phyloP scores from a whole-genome alignment of 2,329 filamentous ascomycete species.

The Aspergillus costaricaensis region DNA sequence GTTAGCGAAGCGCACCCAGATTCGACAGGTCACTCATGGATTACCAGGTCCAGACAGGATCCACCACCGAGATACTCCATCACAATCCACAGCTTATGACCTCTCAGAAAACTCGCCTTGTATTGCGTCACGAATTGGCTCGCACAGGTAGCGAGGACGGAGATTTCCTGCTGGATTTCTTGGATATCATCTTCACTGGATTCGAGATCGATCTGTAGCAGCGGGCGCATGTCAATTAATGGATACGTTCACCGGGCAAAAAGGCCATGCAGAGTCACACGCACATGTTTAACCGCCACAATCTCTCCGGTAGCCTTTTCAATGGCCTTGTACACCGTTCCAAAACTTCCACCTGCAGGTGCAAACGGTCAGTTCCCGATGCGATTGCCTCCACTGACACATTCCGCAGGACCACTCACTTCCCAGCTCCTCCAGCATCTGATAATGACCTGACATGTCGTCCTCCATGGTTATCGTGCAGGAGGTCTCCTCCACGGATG shows the following conservation, averaged over 20 bases:
- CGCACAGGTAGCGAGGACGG: slow-evolving; percentile 89
- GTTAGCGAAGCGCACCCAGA: slow-evolving; percentile 1
- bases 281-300: slow-evolving; percentile 94
- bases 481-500: slow-evolving; percentile 9
- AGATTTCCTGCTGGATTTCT: slow-evolving; percentile 97
- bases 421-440: slow-evolving; percentile 93
- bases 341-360: slow-evolving; percentile 81
- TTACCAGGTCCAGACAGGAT: slow-evolving; percentile 88
- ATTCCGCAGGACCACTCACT: slow-evolving; percentile 60
- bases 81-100: slow-evolving; percentile 97
- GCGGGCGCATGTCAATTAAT: slow-evolving; percentile 10
- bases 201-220: slow-evolving; percentile 86
- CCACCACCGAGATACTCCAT: slow-evolving; percentile 98
- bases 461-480: slow-evolving; percentile 39
- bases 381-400: slow-evolving; percentile 1
- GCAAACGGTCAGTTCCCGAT: slow-evolving; percentile 1
- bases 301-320: slow-evolving; percentile 87
- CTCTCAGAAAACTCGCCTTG: slow-evolving; percentile 92
- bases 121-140: slow-evolving; percentile 95
- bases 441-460: slow-evolving; percentile 78
- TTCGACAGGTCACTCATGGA: neutral
- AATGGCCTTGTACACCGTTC: slow-evolving; percentile 94
- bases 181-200: slow-evolving; percentile 98
- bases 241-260: slow-evolving; percentile 11
- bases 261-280: slow-evolving; percentile 34